phyloP scores from a whole-genome alignment of 352 stramenopile species.

The Aphanomyces invadans region DNA sequence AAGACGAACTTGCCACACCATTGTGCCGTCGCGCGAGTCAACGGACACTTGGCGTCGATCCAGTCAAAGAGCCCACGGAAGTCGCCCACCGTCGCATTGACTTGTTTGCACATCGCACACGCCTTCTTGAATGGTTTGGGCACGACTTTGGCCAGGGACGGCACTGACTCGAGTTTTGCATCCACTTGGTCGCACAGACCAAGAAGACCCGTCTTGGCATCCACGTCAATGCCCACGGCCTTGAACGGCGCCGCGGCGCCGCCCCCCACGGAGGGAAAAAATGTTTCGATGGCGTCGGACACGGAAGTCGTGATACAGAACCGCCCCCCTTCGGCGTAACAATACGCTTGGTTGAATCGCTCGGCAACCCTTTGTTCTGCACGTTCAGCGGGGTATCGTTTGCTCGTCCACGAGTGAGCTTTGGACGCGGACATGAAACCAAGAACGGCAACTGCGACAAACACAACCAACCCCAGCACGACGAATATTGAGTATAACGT shows the following conservation, averaged over 20 bases:
- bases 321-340: conserved; percentile 63
- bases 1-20: conserved; percentile 57
- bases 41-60: conserved; percentile 65
- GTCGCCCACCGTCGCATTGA: conserved; percentile 27
- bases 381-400: conserved; percentile 40
- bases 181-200: conserved; percentile 46
- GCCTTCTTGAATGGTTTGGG: conserved; percentile 21
- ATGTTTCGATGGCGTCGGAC: conserved; percentile 42
- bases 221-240: conserved; percentile 39
- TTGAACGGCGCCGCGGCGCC: conserved; percentile 25
- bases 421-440: conserved; percentile 39
- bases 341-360: conserved; percentile 59
- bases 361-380: conserved; percentile 4
- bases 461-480: conserved; percentile 53
- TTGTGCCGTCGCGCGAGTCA: conserved; percentile 38
- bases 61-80: conserved; percentile 61
- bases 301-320: conserved; percentile 55
- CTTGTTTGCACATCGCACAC: conserved; percentile 47
- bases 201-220: conserved; percentile 44
- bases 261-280: conserved; percentile 32
- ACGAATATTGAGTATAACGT: conserved; percentile 50
- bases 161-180: conserved; percentile 26
- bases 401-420: conserved; percentile 37
- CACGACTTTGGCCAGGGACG: background rate
- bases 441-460: conserved; percentile 39